Percentiles rank a stretch among this genome's conserved stretches.
Evolutionary conservation across 352 stramenopile species (phyloP).

Genomic region (Globisporangium emineosum): DNA sequence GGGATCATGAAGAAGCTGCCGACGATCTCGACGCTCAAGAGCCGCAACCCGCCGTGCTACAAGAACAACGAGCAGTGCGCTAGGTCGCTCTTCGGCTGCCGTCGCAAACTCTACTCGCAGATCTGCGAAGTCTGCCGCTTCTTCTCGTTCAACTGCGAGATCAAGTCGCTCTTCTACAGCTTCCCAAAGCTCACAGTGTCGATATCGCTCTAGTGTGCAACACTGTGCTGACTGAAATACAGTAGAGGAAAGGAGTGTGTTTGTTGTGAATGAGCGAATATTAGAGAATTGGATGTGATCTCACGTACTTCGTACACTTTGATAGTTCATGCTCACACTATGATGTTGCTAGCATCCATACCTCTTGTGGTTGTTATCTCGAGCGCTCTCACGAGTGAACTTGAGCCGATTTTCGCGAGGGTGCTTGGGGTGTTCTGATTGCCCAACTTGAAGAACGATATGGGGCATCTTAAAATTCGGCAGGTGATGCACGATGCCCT

Average conservation of each 20-base stretch:
- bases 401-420: too few species aligned
- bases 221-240: background rate
- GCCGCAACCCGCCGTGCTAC: slow-evolving; percentile 56
- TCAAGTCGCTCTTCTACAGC: background rate
- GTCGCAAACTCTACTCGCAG: slow-evolving; percentile 43
- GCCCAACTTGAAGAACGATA: too few species aligned
- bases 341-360: background rate
- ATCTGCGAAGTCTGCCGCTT: slow-evolving; percentile 46
- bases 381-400: too few species aligned
- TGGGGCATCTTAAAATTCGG: too few species aligned
- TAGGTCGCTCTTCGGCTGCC: slow-evolving; percentile 43
- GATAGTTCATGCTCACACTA: background rate
- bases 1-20: slow-evolving; percentile 49
- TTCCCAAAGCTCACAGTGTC: slow-evolving; percentile 4
- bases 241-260: background rate
- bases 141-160: background rate
- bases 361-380: too few species aligned
- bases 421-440: too few species aligned
- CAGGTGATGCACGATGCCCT: background rate
- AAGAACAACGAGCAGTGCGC: slow-evolving; percentile 52
- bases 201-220: background rate
- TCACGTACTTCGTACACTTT: too few species aligned
- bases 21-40: slow-evolving; percentile 25
- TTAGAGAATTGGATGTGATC: background rate
- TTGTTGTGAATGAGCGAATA: background rate